Conservation (phyloP, 257 asterid genomes). For the Handroanthus guayacan region DNA sequence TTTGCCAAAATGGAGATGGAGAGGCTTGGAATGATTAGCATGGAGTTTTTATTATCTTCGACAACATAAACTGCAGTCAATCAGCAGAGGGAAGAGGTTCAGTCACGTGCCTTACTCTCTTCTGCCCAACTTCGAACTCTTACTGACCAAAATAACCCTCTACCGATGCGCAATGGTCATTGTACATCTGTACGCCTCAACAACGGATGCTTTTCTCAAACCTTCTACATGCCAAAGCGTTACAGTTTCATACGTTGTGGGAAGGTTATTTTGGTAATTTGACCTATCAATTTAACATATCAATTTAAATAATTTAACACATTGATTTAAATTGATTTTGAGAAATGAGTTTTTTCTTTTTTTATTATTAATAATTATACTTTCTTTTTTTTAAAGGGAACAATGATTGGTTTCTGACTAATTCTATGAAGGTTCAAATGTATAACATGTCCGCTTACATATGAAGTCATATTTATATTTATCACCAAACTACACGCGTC, state of each 20-base stretch:
- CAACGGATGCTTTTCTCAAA: background rate
- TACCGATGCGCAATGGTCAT: background rate
- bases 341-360: too few species aligned
- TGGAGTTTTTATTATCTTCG: background rate
- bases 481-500: too few species aligned
- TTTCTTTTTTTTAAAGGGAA: too few species aligned
- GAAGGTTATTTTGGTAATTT: background rate
- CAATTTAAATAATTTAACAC: too few species aligned
- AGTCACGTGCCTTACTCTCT: too few species aligned
- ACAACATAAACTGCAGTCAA: slow-evolving; percentile 7
- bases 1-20: background rate
- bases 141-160: slow-evolving; percentile 28
- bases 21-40: background rate
- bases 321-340: too few species aligned
- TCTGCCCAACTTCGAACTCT: background rate
- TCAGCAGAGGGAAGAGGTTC: background rate
- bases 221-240: background rate
- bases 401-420: too few species aligned
- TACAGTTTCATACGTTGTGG: background rate
- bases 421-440: too few species aligned
- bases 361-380: too few species aligned
- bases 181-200: too few species aligned
- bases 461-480: too few species aligned
- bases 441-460: too few species aligned
- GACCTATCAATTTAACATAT: background rate